Evolutionary conservation across 768 basidiomycete genomes (phyloP), one percentile per base, ranked within the genome.

Genomic region (Phaeolepiota aurea): DNA sequence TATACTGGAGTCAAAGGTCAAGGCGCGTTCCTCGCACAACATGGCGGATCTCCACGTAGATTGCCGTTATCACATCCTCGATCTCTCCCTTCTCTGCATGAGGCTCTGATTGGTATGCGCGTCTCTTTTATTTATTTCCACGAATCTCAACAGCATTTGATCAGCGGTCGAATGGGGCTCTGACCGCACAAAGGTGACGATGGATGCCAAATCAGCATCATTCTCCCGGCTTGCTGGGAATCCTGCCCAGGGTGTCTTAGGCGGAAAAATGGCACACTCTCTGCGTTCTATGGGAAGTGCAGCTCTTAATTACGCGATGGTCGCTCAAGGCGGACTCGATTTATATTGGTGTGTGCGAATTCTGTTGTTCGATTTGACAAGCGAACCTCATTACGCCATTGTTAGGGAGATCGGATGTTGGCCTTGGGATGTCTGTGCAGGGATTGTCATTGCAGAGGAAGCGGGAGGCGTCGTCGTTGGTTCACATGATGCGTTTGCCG

Each of bases 381-480:
- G 31, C 14, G 14, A 20, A 5, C 14, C n/a, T 20, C n/a, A 43
- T 15, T 35, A 18, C 7, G 18, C 5, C 5, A 33, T 14, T 30
- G 23, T 23, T 44, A 85, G 84, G 83, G 87, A 90, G 58, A 82
- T 92, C 46, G 90, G 90, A 16, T 74, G 72, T 47, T 74, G 70
- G 69, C 77, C 85, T 11, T 93, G 89, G 91, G 87, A 93, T 58
- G 84, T 93, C 32, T 89, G 82, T 50, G 91, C 94, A 2, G 94
- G 92, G 0, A 79, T 87, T 10, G 81, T 94, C 49, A 93, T 98
- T 45, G 84, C 87, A 0, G 75, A 87, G 45, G 94, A 94, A 57
- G 87, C 93, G 0, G 94, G 94, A 3, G 77, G 83, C 11, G 63
- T 82, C 9, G 78, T 87, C 20, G 82, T 84, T 13, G 90, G 88